Conservation (phyloP, 148 eudicot species). For the Cornus controversa region DNA sequence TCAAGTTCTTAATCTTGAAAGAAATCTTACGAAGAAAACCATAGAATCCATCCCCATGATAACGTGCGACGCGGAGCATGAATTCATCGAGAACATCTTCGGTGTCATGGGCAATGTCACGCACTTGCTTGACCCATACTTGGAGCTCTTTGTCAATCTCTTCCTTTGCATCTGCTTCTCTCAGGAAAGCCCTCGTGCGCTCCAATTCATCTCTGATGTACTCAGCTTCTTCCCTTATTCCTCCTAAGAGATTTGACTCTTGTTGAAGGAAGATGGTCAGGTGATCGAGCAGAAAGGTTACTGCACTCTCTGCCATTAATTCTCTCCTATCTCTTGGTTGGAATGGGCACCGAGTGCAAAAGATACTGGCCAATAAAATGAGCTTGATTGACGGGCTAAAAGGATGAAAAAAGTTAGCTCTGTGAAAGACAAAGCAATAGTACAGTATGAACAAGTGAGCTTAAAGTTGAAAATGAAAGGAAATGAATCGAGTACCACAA, state of each 20-base stretch:
- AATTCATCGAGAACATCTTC: neutral
- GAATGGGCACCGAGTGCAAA: too few relatives aligned
- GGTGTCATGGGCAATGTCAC: neutral
- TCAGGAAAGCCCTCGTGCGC: neutral
- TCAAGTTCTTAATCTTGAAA: too few relatives aligned
- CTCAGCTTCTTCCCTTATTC: too few relatives aligned
- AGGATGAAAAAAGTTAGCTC: too few relatives aligned
- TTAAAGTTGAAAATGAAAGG: too few relatives aligned
- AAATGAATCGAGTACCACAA: too few relatives aligned
- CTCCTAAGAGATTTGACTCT: neutral
- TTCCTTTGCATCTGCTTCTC: neutral
- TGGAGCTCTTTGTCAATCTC: neutral
- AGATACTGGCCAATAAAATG: too few relatives aligned
- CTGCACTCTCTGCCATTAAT: too few relatives aligned
- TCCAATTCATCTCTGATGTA: neutral
- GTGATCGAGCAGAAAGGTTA: neutral
- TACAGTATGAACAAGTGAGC: too few relatives aligned
- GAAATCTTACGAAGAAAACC: neutral
- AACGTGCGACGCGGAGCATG: neutral
- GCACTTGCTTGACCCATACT: slow-evolving; percentile 6
- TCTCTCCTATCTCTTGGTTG: too few relatives aligned
- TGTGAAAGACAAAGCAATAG: too few relatives aligned
- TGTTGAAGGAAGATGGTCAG: neutral
- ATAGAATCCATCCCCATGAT: neutral
- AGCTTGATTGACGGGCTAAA: too few relatives aligned